Conservation (phyloP, 2,329 filamentous ascomycete genomes). For the Colletotrichum viniferum region DNA sequence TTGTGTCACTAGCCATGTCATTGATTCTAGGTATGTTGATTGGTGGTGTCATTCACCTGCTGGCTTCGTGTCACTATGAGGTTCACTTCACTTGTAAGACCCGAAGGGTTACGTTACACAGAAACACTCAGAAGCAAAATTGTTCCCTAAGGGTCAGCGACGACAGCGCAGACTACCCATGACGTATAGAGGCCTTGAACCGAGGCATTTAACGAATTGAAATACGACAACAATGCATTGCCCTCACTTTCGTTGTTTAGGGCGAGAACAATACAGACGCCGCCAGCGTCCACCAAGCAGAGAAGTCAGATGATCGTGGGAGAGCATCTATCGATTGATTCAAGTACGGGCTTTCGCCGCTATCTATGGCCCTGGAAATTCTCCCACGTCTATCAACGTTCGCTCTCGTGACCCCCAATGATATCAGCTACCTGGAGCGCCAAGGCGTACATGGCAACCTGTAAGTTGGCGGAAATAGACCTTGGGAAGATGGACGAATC, state of each 20-base stretch:
- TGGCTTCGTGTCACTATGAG: neutral
- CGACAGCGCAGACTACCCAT: neutral
- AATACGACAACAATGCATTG: neutral
- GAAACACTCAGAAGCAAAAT: neutral
- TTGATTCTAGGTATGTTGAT: neutral
- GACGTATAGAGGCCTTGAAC: no score
- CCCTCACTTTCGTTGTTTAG: neutral
- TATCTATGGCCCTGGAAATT: neutral
- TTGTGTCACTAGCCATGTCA: neutral
- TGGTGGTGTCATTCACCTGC: neutral
- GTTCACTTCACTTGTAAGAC: neutral
- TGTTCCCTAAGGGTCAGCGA: neutral
- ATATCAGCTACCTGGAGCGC: constrained; percentile 64
- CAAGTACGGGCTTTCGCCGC: neutral
- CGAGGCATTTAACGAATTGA: neutral
- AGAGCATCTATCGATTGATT: neutral
- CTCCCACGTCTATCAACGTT: neutral
- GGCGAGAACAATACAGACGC: neutral
- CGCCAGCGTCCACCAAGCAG: neutral
- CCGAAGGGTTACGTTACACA: neutral
- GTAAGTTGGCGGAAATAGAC: constrained; percentile 42
- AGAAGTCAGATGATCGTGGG: neutral
- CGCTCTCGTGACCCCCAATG: constrained; percentile 34
- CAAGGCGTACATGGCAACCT: constrained; percentile 58
- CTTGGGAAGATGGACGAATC: constrained; percentile 36